Evolutionary conservation across 345 rosid genomes (phyloP).

Genomic region (Salix brachista): DNA sequence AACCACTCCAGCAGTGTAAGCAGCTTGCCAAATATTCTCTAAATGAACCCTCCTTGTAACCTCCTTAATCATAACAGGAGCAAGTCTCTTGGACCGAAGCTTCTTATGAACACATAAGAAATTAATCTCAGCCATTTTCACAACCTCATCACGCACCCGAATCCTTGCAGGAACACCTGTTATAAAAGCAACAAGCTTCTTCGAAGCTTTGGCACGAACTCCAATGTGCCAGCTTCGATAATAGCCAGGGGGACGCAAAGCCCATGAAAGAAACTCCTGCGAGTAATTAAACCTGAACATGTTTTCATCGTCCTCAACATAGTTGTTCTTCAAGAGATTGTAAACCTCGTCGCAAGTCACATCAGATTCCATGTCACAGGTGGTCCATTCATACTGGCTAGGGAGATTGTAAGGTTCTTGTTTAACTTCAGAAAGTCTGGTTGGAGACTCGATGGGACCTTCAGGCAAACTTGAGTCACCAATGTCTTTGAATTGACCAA

Average conservation of each 20-base stretch:
- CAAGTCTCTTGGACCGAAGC: constrained; percentile 89
- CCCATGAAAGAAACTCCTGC: constrained; percentile 93
- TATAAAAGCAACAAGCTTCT: constrained; percentile 85
- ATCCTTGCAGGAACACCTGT: constrained; percentile 88
- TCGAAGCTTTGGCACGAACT: constrained; percentile 74
- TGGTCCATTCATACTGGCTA: constrained; percentile 68
- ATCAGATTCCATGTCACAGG: constrained; percentile 76
- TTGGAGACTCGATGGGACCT: constrained; percentile 71
- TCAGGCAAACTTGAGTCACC: constrained; percentile 71
- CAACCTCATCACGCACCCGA: constrained; percentile 65
- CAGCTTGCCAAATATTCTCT: constrained; percentile 97
- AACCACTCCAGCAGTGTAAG: constrained; percentile 87
- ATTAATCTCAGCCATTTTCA: constrained; percentile 91
- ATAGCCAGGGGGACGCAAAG: constrained; percentile 77
- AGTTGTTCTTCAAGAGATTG: constrained; percentile 74
- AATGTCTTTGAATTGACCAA: constrained; percentile 72
- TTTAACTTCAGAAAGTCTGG: constrained; percentile 64
- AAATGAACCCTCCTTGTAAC: constrained; percentile 85
- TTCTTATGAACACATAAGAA: constrained; percentile 94
- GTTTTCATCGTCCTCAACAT: constrained; percentile 92
- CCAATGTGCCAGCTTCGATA: constrained; percentile 87
- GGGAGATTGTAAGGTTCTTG: constrained; percentile 95
- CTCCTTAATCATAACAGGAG: constrained; percentile 98
- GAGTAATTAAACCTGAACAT: constrained; percentile 97
- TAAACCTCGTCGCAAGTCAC: constrained; percentile 75